Evolutionary conservation across 805 yeast genomes (phyloP), one percentile per base, ranked within the genome.

Genomic region (Nakazawaea ishiwadae): DNA sequence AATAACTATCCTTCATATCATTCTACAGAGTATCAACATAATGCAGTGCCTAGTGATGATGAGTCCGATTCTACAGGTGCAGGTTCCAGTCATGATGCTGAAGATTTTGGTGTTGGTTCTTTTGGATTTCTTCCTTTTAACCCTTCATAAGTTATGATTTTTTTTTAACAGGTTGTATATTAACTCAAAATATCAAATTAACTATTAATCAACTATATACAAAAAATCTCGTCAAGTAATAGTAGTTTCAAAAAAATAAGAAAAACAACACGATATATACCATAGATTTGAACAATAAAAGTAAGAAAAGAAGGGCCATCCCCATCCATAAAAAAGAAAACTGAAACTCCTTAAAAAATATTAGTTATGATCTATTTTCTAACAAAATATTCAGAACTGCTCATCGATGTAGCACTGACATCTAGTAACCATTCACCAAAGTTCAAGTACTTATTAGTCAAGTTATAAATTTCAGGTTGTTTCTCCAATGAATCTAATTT

Each of bases 351-450:
- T 20, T 27, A 11, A 23, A 21, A 12, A 19, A 12, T 8, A 32
- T 10, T 10, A 19, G 21, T 4, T 16, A 29, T 5, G 14, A 4
- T 14, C 10, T 18, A 78, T 49, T 68, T 76, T 51, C 88, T 73
- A 37, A 65, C 77, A 60, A 90, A 93, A 62, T 82, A 87, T 15
- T 76, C 73, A 1, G 96, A 84, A 5, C 81, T 69, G 31, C 81
- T 77, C 68, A 88, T 73, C 49, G 77, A 68, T 3, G 84, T 82
- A 9, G 84, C 81, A 16, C 83, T 67, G 42, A 77, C 73, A 55
- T 89, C 96, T 49, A 82, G 79, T 2, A 84, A 64, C 60, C 79
- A 78, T 55, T 93, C 99, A n/a, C 99, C 99, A 21, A 81, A 56
- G 39, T 79, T 84, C 48, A 93, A 70, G 57, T 90, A 93, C 55